Evolutionary conservation across 2,329 filamentous ascomycete genomes (phyloP).

Genomic region (Metarhizium album): DNA sequence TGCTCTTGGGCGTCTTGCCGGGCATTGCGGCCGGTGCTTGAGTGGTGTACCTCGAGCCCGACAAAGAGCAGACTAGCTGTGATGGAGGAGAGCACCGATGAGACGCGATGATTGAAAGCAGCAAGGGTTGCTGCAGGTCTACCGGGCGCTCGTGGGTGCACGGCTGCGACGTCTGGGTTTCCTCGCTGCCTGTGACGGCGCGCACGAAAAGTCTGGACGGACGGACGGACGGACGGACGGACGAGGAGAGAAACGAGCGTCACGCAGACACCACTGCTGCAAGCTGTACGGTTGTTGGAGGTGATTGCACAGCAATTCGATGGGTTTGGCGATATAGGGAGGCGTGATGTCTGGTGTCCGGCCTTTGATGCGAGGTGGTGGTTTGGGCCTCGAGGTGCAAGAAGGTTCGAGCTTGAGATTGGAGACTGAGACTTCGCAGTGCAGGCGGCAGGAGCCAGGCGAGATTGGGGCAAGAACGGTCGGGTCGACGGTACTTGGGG

Average conservation of each 20-base stretch:
- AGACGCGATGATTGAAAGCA: not conserved
- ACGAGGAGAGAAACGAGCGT: constrained; percentile 6
- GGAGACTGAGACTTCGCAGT: constrained; percentile 14
- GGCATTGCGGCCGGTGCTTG: constrained; percentile 42
- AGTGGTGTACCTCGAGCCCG: not conserved
- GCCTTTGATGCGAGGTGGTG: constrained; percentile 6
- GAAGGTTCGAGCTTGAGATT: constrained; percentile 23
- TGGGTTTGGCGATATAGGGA: constrained; percentile 1
- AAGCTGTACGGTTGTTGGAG: not conserved
- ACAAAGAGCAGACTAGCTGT: not conserved
- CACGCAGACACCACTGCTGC: not conserved
- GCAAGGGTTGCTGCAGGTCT: not conserved
- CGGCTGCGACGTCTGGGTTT: constrained; percentile 3
- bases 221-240: constrained; percentile 1
- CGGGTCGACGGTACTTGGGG: constrained; percentile 13
- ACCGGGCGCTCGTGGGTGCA: constrained; percentile 4
- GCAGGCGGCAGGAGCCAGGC: constrained; percentile 1
- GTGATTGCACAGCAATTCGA: constrained; percentile 3
- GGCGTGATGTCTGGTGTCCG: not conserved
- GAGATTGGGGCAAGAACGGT: constrained; percentile 7
- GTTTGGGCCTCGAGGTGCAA: constrained; percentile 15
- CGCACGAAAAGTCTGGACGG: constrained; percentile 2
- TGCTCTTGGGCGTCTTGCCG: constrained; percentile 62
- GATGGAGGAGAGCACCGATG: not conserved
- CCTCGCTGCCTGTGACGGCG: constrained; percentile 5